phyloP scores from a whole-genome alignment of 768 basidiomycete genomes.

The Calocera viscosa region DNA sequence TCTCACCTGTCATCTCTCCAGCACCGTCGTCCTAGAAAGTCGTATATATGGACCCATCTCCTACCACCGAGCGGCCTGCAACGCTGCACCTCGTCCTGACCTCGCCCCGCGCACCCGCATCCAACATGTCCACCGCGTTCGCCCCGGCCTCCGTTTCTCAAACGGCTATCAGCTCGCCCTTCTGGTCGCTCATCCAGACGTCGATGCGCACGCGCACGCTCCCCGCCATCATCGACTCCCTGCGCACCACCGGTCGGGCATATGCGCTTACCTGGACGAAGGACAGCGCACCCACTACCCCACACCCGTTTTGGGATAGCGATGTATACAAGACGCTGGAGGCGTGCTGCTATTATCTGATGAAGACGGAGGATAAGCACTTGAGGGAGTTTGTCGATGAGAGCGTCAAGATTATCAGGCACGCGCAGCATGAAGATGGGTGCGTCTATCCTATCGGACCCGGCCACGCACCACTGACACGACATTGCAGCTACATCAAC shows the following conservation, averaged over 20 bases:
- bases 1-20: too few relatives aligned
- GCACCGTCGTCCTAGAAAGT: too few relatives aligned
- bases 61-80: too few relatives aligned
- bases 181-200: not conserved
- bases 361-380: conserved; percentile 4
- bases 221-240: not conserved
- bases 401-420: conserved; percentile 17
- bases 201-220: not conserved
- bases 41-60: too few relatives aligned
- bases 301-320: conserved; percentile 16
- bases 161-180: not conserved
- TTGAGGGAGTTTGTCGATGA: conserved; percentile 18
- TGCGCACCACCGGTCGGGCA: not conserved
- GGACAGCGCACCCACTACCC: not conserved
- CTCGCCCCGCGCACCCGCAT: not conserved
- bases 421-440: conserved; percentile 20
- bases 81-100: not conserved
- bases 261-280: conserved; percentile 1
- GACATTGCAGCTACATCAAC: conserved; percentile 16
- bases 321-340: conserved; percentile 21
- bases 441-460: not conserved
- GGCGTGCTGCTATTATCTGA: conserved; percentile 18
- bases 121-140: not conserved
- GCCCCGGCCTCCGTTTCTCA: not conserved
- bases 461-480: not conserved